phyloP scores from a whole-genome alignment of 441 rosid genomes.

The Hypseocharis bilobata region DNA sequence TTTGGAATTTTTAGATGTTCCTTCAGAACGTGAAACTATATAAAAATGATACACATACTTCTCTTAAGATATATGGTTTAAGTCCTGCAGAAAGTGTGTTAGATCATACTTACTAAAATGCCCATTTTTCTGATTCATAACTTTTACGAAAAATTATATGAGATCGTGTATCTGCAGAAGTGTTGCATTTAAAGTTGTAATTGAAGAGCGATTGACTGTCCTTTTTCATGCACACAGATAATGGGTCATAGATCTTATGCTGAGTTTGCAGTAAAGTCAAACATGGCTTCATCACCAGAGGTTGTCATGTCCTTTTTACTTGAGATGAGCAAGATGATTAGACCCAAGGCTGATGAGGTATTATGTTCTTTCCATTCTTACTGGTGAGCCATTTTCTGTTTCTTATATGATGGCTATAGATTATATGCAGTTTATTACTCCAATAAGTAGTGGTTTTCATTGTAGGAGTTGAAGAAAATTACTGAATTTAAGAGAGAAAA shows the following conservation, averaged over 20 bases:
- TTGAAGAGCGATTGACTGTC: neutral
- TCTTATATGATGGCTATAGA: conserved; percentile 14
- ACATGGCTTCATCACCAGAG: conserved; percentile 80
- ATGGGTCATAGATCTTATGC: conserved; percentile 67
- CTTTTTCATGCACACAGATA: conserved; percentile 37
- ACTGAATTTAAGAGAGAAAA: conserved; percentile 55
- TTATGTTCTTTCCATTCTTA: conserved; percentile 6
- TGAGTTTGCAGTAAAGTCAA: conserved; percentile 59
- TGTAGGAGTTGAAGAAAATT: conserved; percentile 61
- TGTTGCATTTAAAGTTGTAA: conserved; percentile 1
- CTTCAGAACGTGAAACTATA: neutral
- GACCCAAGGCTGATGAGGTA: conserved; percentile 78
- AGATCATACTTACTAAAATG: neutral
- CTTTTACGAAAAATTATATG: neutral
- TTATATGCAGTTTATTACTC: conserved; percentile 11
- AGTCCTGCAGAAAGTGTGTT: neutral
- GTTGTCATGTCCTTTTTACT: conserved; percentile 65
- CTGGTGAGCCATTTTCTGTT: conserved; percentile 1
- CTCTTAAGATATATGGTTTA: neutral
- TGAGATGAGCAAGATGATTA: conserved; percentile 69
- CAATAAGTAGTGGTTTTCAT: conserved; percentile 18
- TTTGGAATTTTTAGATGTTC: neutral
- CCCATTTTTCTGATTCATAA: neutral
- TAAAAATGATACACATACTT: neutral
- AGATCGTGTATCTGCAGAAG: neutral